Evolutionary conservation across 768 basidiomycete genomes (phyloP).

Genomic region (Gyrodon lividus): DNA sequence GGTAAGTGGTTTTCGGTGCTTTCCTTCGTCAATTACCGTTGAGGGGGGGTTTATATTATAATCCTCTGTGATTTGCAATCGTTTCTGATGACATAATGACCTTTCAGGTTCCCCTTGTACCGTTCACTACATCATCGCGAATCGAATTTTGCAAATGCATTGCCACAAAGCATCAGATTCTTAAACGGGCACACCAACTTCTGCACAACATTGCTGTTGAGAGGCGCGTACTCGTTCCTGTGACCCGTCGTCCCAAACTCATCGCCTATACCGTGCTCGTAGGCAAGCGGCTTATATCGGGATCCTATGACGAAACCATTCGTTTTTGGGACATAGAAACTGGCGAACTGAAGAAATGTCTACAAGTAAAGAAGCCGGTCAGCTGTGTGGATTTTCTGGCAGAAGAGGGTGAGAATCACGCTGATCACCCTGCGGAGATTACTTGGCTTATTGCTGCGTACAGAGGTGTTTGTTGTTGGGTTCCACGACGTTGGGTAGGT

Average conservation of each 20-base stretch:
- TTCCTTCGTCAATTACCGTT: neutral
- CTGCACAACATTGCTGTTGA: conserved; percentile 76
- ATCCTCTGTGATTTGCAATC: neutral
- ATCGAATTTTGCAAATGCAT: conserved; percentile 72
- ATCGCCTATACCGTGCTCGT: neutral
- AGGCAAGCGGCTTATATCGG: conserved; percentile 82
- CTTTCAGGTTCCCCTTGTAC: conserved; percentile 62
- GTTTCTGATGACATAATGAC: neutral
- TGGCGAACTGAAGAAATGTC: conserved; percentile 66
- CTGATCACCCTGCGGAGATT: neutral
- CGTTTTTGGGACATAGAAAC: conserved; percentile 85
- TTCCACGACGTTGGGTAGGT: conserved; percentile 89
- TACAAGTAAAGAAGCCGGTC: conserved; percentile 86
- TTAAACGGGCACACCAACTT: conserved; percentile 84
- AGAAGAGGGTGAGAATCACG: conserved; percentile 60
- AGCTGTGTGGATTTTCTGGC: conserved; percentile 86
- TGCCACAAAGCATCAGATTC: conserved; percentile 77
- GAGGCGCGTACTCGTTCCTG: conserved; percentile 35
- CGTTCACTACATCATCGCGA: conserved; percentile 83
- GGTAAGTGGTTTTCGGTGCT: conserved; percentile 45
- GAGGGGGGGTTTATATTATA: neutral
- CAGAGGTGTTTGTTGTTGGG: conserved; percentile 88
- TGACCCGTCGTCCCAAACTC: neutral
- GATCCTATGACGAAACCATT: conserved; percentile 90
- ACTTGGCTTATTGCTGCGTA: conserved; percentile 3